Conservation (phyloP, 2,329 filamentous ascomycete species). For the Fusarium subtropicale region DNA sequence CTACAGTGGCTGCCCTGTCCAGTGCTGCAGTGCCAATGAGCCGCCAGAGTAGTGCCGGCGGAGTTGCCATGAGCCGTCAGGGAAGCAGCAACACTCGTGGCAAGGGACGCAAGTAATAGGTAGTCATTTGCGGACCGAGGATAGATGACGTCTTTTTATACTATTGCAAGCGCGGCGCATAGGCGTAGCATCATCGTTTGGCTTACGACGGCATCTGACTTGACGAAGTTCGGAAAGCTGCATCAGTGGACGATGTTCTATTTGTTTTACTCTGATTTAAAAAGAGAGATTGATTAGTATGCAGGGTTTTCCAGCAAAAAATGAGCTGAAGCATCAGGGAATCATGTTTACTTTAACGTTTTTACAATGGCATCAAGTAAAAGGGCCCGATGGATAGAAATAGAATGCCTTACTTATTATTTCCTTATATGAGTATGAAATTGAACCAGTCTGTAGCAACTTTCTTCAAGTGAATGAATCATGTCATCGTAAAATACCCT, state of each 20-base stretch:
- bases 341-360: conserved; percentile 19
- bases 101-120: conserved; percentile 55
- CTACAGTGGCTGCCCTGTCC: conserved; percentile 45
- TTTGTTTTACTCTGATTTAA: conserved; percentile 28
- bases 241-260: conserved; percentile 16
- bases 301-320: conserved; percentile 10
- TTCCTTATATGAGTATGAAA: conserved; percentile 8
- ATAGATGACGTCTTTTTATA: conserved; percentile 38
- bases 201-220: conserved; percentile 26
- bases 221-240: conserved; percentile 18
- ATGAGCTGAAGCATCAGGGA: conserved; percentile 9
- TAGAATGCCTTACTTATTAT: conserved; percentile 36
- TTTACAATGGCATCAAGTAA: conserved; percentile 15
- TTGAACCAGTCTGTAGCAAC: background rate
- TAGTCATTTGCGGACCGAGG: conserved; percentile 30
- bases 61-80: conserved; percentile 67
- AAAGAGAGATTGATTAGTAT: conserved; percentile 10
- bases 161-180: conserved; percentile 49
- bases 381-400: conserved; percentile 36
- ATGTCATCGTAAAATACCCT: background rate
- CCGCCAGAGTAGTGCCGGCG: conserved; percentile 66
- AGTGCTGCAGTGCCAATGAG: conserved; percentile 63
- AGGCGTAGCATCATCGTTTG: conserved; percentile 38
- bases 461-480: background rate
- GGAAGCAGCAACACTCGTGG: conserved; percentile 64